Evolutionary conservation across 1,139 yeast genomes (phyloP).

Genomic region (Protomyces arabidopsidicola): DNA sequence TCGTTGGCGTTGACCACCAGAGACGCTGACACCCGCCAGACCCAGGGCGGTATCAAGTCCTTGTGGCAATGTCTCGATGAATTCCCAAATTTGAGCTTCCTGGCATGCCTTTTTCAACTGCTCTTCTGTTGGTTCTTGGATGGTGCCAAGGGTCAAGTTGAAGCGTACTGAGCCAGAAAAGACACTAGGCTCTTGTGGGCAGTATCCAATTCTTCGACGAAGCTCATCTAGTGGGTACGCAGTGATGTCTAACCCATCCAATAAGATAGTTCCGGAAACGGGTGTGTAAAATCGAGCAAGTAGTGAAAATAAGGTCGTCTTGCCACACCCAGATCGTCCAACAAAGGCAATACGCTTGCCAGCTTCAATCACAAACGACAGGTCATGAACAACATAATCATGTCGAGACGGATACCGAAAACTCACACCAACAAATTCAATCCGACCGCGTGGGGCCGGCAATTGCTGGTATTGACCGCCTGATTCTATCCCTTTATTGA

Average conservation of each 20-base stretch:
- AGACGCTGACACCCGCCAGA: slow-evolving; percentile 74
- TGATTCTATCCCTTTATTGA: neutral
- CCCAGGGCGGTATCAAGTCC: slow-evolving; percentile 80
- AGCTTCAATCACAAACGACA: slow-evolving; percentile 61
- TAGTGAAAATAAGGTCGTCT: slow-evolving; percentile 71
- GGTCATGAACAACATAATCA: slow-evolving; percentile 34
- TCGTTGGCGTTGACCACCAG: slow-evolving; percentile 84
- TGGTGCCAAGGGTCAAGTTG: slow-evolving; percentile 61
- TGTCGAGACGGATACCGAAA: neutral
- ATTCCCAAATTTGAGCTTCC: slow-evolving; percentile 51
- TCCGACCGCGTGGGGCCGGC: neutral
- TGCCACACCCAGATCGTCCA: slow-evolving; percentile 97
- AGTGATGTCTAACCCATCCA: slow-evolving; percentile 65
- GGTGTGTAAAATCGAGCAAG: slow-evolving; percentile 79
- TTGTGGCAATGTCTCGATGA: slow-evolving; percentile 61
- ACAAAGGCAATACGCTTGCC: slow-evolving; percentile 90
- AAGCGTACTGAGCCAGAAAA: slow-evolving; percentile 84
- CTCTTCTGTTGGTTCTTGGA: slow-evolving; percentile 49
- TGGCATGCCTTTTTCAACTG: slow-evolving; percentile 66
- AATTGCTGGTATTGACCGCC: neutral
- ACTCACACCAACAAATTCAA: neutral
- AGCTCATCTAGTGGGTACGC: slow-evolving; percentile 66
- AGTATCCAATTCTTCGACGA: slow-evolving; percentile 73
- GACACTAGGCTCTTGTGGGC: slow-evolving; percentile 84
- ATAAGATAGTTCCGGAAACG: slow-evolving; percentile 54